Base-by-base conservation (phyloP, 2,329 filamentous ascomycete genomes). In the Amylocarpus encephaloides region DNA sequence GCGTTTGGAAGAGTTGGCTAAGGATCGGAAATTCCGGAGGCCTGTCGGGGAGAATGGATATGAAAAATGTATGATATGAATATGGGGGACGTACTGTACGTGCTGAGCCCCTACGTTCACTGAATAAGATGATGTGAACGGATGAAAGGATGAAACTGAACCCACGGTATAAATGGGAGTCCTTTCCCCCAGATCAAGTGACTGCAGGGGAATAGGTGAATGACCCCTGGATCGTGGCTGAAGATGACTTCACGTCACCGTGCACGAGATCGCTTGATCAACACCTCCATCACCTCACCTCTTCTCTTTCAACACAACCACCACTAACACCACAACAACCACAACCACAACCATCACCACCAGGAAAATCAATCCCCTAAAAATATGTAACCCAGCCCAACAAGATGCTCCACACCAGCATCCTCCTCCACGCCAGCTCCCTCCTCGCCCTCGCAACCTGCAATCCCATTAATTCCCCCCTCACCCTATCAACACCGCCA, bases 351-450 rank as follows among this genome's bases (percentile, higher is more conserved):
- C 6, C 32, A 16, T 43, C 22, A 19, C 29, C 12, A 30, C 29
- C 34, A 16, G 30, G 38, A 35, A 40, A 16, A 43, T 26, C 35
- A 43, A 35, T 43, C 43, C 19, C 34, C 32, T 19, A 36, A 15
- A 46, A 57, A 56, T 51, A 60, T 62, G 57, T 61, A 51, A 62
- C 12, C 19, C 35, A 22, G 44, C 36, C n/a, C n/a, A 38, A 30
- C 51, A 61, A 53, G 50, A 64, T 64, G 62, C 59, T 51, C 40
- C 48, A 51, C 43, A 19, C 33, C 12, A 56, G 53, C 54, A 59
- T 56, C 59, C 40, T 51, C 32, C 52, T 55, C 58, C 40, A 50
- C 32, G 53, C 35, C 19, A 48, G 45, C 32, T 29, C 58, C 30
- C 16, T 50, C 11, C 29, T 55, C 13, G 18, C 33, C 3, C 18